Percentiles rank a stretch among this genome's conserved stretches.
phyloP scores from a whole-genome alignment of 495 filamentous ascomycete genomes.

The Penicillium ucsense region DNA sequence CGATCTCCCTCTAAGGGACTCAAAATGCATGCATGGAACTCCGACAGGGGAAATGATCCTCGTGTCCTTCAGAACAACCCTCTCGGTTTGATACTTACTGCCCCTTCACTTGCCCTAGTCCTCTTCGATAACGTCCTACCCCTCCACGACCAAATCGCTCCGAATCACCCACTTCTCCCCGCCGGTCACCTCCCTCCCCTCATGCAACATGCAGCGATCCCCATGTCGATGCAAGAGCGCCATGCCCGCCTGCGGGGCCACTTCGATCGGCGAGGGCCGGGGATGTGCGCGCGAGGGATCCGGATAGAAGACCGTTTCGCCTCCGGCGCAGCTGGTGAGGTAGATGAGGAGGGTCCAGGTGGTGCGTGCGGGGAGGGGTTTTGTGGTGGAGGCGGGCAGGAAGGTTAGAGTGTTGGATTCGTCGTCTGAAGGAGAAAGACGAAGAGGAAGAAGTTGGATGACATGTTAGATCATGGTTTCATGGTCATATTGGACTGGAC shows the following conservation, averaged over 20 bases:
- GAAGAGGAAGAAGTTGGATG: neutral
- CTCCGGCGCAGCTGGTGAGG: conserved; percentile 68
- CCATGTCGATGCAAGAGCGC: conserved; percentile 84
- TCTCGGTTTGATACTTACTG: no score
- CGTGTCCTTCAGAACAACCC: no score
- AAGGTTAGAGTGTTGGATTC: conserved; percentile 63
- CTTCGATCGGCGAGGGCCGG: conserved; percentile 50
- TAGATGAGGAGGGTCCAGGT: conserved; percentile 93
- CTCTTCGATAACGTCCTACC: conserved; percentile 19
- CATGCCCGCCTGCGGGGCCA: conserved; percentile 71
- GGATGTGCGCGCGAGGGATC: conserved; percentile 44
- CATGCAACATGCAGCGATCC: conserved; percentile 80
- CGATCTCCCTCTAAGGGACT: no score
- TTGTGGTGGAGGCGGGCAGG: conserved; percentile 26
- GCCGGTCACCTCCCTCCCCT: conserved; percentile 64
- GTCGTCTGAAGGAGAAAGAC: conserved; percentile 47
- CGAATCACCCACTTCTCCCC: conserved; percentile 93
- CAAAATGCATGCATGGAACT: no score
- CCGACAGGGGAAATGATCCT: no score
- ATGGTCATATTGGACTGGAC: no score
- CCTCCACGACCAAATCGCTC: conserved; percentile 71
- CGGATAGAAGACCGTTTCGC: conserved; percentile 89
- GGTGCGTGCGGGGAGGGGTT: conserved; percentile 54
- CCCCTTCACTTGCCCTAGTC: no score
- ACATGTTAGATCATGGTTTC: no score